Percentiles rank a stretch among this genome's conserved stretches.
These are phyloP conservation scores for Circinella umbellata DNA, from an alignment of 371 early-diverging fungal species.

Conservation along the genomic window DNA sequence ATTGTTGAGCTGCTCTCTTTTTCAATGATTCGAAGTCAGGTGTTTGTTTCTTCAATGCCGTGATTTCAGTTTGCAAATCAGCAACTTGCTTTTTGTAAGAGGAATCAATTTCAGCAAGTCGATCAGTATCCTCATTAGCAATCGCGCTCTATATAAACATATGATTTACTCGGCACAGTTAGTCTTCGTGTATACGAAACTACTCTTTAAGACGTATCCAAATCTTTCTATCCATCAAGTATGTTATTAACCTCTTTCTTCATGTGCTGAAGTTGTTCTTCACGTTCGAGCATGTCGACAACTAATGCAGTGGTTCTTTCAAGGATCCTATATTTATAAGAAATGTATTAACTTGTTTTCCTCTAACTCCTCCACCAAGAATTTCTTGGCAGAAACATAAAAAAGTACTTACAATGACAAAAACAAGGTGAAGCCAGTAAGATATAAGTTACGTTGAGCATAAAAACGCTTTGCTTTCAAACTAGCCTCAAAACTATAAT, in stretches of 20 bases:
- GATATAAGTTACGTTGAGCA: constrained; percentile 89
- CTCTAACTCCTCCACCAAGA: neutral
- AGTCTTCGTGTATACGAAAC: too few species aligned
- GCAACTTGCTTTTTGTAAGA: constrained; percentile 38
- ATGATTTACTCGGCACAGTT: neutral
- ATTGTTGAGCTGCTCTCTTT: constrained; percentile 74
- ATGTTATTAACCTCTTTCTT: constrained; percentile 53
- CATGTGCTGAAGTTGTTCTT: constrained; percentile 65
- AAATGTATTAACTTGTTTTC: neutral
- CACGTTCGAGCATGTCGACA: constrained; percentile 67
- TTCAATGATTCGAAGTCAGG: constrained; percentile 75
- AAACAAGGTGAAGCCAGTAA: constrained; percentile 89
- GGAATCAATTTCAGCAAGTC: constrained; percentile 39
- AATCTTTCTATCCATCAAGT: neutral
- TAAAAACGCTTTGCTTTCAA: constrained; percentile 79
- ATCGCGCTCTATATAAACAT: constrained; percentile 14
- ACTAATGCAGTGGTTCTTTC: constrained; percentile 78
- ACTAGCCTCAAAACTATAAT: constrained; percentile 61
- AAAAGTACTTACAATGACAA: constrained; percentile 67
- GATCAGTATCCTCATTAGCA: constrained; percentile 30
- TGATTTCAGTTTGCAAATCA: constrained; percentile 47
- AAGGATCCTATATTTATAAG: constrained; percentile 53
- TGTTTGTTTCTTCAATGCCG: constrained; percentile 55
- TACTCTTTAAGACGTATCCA: too few species aligned
- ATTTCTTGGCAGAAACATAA: neutral